These are phyloP conservation scores for Nicotiana paniculata DNA, from an alignment of 257 asterid species.

Conservation along the genomic window DNA sequence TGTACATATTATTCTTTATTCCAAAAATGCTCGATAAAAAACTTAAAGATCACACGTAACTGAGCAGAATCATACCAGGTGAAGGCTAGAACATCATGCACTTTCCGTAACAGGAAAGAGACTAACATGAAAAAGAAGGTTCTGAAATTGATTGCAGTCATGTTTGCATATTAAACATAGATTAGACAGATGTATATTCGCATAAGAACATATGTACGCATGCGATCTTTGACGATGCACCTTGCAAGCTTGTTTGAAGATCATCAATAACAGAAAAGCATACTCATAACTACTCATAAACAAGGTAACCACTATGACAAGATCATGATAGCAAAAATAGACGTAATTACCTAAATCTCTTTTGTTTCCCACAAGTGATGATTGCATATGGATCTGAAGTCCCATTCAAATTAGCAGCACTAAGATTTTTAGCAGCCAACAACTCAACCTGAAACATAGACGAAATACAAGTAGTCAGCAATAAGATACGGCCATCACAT, in stretches of 20 bases:
- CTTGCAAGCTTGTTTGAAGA: background rate
- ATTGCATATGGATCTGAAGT: conserved; percentile 94
- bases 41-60: background rate
- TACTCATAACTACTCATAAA: background rate
- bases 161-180: background rate
- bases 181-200: background rate
- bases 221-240: background rate
- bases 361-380: conserved; percentile 73
- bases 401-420: conserved; percentile 77
- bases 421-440: conserved; percentile 88
- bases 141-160: background rate
- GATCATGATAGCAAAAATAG: background rate
- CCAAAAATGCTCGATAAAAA: background rate
- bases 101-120: background rate
- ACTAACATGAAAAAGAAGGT: background rate
- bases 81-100: background rate
- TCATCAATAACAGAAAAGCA: background rate
- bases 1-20: background rate
- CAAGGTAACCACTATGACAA: background rate
- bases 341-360: conserved; percentile 67
- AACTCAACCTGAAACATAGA: conserved; percentile 66
- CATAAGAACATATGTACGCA: background rate
- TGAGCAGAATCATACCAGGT: background rate
- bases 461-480: conserved; percentile 4
- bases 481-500: background rate